These are phyloP conservation scores for Monilinia fructigena DNA, from an alignment of 2,329 filamentous ascomycete genomes.

Conservation along the genomic window DNA sequence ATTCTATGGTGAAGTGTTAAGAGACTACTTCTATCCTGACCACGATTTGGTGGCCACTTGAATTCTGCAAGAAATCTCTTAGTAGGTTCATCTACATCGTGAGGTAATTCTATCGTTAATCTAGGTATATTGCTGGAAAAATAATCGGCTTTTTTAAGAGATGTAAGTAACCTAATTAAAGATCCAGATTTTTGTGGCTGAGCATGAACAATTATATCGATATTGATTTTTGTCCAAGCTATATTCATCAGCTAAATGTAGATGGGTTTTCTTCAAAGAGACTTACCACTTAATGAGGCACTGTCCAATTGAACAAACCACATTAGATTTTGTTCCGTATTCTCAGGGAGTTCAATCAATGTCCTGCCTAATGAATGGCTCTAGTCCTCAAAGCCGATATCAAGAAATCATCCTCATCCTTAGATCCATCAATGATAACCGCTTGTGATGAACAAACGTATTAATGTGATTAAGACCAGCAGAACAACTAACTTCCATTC, in stretches of 20 bases:
- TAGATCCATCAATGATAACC: slow-evolving; percentile 60
- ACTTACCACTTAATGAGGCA: slow-evolving; percentile 62
- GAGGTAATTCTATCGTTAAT: slow-evolving; percentile 81
- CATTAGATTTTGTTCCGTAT: slow-evolving; percentile 59
- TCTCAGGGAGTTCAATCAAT: slow-evolving; percentile 71
- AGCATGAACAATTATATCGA: slow-evolving; percentile 85
- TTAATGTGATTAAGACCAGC: slow-evolving; percentile 72
- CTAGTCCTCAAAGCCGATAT: slow-evolving; percentile 57
- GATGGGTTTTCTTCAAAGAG: background rate
- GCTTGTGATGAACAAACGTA: slow-evolving; percentile 72
- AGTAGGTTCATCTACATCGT: slow-evolving; percentile 63
- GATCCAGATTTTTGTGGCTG: slow-evolving; percentile 68
- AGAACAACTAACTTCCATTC: slow-evolving; percentile 63
- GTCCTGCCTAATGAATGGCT: slow-evolving; percentile 53
- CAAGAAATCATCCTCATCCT: slow-evolving; percentile 68
- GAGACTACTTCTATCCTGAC: slow-evolving; percentile 47
- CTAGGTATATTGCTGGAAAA: slow-evolving; percentile 66
- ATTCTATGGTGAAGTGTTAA: slow-evolving; percentile 76
- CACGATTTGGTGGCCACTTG: slow-evolving; percentile 59
- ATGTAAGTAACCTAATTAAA: slow-evolving; percentile 72
- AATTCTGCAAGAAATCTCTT: slow-evolving; percentile 62
- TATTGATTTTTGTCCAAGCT: slow-evolving; percentile 74
- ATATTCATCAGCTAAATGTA: slow-evolving; percentile 33
- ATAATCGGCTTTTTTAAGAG: slow-evolving; percentile 74
- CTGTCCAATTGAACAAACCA: slow-evolving; percentile 82